A percentile compares a stretch with the other conserved stretches of the same genome.
Evolutionary conservation across 2,329 filamentous ascomycete genomes (phyloP).

Genomic region (Sclerotinia nivalis): DNA sequence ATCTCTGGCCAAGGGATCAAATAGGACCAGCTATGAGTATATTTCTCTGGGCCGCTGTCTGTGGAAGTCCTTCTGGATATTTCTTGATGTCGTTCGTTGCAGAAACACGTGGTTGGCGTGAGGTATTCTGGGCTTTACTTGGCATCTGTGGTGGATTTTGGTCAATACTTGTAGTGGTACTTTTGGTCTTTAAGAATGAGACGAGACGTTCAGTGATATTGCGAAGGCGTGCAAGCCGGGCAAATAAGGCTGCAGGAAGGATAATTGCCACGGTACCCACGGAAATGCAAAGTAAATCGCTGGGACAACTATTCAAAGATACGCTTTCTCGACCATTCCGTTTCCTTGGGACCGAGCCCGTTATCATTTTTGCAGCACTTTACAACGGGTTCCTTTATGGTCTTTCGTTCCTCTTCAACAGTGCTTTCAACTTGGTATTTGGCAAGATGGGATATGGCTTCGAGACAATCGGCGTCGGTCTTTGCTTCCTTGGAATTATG

Average conservation of each 20-base stretch:
- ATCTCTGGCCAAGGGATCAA: conserved; percentile 30
- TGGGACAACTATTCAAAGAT: conserved; percentile 21
- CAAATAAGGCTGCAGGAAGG: conserved; percentile 11
- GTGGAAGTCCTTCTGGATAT: conserved; percentile 44
- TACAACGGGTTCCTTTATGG: conserved; percentile 62
- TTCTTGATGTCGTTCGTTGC: conserved; percentile 29
- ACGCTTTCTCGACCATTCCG: conserved; percentile 45
- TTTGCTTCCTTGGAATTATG: conserved; percentile 44
- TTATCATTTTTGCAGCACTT: conserved; percentile 59
- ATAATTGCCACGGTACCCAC: neutral
- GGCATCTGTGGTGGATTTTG: conserved; percentile 29
- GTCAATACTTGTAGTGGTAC: conserved; percentile 22
- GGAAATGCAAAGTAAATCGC: conserved; percentile 21
- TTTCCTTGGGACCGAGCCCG: conserved; percentile 59
- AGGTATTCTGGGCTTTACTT: conserved; percentile 29
- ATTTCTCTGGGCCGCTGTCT: conserved; percentile 49
- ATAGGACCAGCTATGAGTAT: conserved; percentile 43
- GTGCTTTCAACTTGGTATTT: conserved; percentile 51
- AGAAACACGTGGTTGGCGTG: conserved; percentile 19
- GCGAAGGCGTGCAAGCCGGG: conserved; percentile 1
- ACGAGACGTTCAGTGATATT: conserved; percentile 26
- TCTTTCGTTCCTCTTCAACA: conserved; percentile 47
- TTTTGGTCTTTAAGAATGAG: conserved; percentile 17
- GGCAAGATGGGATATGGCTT: conserved; percentile 47
- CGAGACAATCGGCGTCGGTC: conserved; percentile 44